Conservation (phyloP, 2,329 filamentous ascomycete genomes). For the Penicillium fuscoglaucum region DNA sequence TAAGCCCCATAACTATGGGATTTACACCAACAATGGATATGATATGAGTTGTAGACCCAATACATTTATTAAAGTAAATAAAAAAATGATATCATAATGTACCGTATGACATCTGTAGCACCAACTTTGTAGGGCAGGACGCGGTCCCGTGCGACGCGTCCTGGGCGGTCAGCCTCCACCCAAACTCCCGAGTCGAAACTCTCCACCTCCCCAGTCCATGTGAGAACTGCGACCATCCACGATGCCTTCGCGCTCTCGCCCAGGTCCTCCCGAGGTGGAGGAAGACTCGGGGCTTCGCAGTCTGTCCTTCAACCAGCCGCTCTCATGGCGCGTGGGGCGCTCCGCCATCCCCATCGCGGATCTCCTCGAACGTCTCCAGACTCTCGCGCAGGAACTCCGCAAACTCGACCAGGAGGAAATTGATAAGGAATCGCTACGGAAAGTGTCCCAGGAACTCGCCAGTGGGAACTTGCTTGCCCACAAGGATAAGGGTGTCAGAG, state of each 20-base stretch:
- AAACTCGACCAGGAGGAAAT: conserved; percentile 85
- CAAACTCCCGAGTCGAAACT: conserved; percentile 20
- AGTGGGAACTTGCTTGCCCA: conserved; percentile 80
- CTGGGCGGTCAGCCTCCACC: conserved; percentile 27
- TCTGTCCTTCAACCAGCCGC: conserved; percentile 78
- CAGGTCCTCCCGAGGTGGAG: conserved; percentile 37
- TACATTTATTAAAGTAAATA: neutral
- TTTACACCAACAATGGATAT: neutral
- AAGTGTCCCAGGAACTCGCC: conserved; percentile 81
- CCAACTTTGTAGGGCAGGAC: conserved; percentile 10
- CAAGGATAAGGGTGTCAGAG: conserved; percentile 90
- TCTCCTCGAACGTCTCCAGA: conserved; percentile 76
- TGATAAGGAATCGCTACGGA: conserved; percentile 77
- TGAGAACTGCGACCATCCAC: conserved; percentile 28
- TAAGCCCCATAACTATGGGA: neutral
- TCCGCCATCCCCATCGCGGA: conserved; percentile 76
- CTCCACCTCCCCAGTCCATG: conserved; percentile 22
- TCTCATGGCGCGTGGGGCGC: conserved; percentile 90
- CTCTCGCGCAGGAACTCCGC: conserved; percentile 77
- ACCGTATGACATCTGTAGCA: conserved; percentile 1
- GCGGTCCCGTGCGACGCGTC: conserved; percentile 23
- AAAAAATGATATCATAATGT: neutral
- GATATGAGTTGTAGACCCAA: neutral
- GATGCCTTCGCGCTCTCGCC: conserved; percentile 48
- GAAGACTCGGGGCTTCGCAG: conserved; percentile 40